Evolutionary conservation across 1,139 yeast species (phyloP).

Genomic region (Ogataea hybrid): DNA sequence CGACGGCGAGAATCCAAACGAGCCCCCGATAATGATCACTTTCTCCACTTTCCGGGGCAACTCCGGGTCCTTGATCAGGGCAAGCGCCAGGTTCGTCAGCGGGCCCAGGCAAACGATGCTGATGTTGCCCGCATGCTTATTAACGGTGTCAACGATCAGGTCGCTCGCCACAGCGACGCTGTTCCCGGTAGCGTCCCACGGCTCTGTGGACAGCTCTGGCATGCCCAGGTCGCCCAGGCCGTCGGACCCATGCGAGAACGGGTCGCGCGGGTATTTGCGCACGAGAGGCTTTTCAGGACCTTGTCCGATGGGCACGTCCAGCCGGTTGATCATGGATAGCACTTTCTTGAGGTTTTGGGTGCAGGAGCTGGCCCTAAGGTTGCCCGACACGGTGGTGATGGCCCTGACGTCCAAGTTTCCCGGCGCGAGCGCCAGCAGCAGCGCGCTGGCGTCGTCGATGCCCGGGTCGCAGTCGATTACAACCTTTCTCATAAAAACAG

Average conservation of each 20-base stretch:
- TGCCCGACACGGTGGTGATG: slow-evolving; percentile 28
- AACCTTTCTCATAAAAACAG: slow-evolving; percentile 16
- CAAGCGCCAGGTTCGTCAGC: slow-evolving; percentile 24
- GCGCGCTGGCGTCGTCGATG: slow-evolving; percentile 25
- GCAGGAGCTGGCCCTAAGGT: slow-evolving; percentile 21
- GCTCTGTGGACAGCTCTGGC: slow-evolving; percentile 17
- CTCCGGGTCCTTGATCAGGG: slow-evolving; percentile 23
- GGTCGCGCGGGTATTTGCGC: slow-evolving; percentile 26
- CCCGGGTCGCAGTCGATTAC: slow-evolving; percentile 28
- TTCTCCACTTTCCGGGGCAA: slow-evolving; percentile 20
- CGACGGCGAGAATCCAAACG: too few species aligned
- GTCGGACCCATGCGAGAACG: slow-evolving; percentile 25
- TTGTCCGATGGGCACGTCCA: slow-evolving; percentile 24
- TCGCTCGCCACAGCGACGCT: slow-evolving; percentile 19
- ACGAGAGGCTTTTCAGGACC: slow-evolving; percentile 27
- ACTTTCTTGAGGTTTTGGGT: slow-evolving; percentile 22
- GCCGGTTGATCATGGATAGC: slow-evolving; percentile 16
- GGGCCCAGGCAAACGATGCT: slow-evolving; percentile 24
- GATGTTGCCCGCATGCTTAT: slow-evolving; percentile 15
- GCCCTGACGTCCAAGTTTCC: slow-evolving; percentile 24
- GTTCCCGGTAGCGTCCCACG: slow-evolving; percentile 14
- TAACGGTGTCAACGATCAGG: slow-evolving; percentile 20
- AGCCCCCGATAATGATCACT: too few species aligned
- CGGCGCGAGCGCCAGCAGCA: slow-evolving; percentile 23
- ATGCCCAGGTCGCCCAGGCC: slow-evolving; percentile 24